Percentiles rank a stretch among this genome's conserved stretches.
phyloP scores from a whole-genome alignment of 1,284 basidiomycete genomes.

The Cerioporus squamosus region DNA sequence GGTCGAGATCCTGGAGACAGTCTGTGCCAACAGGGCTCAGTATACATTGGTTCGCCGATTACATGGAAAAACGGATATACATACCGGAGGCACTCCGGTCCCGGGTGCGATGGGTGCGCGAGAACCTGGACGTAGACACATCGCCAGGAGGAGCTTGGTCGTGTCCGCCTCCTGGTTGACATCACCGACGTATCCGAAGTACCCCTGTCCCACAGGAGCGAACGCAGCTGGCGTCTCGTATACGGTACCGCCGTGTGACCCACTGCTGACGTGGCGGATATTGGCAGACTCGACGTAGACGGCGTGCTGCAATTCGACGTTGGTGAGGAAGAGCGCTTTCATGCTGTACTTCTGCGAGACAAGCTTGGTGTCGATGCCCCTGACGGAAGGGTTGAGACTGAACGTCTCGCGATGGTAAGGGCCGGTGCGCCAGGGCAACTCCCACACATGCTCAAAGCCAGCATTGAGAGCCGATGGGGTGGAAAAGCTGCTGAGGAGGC shows the following conservation, averaged over 20 bases:
- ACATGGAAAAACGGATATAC: neutral
- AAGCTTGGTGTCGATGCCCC: slow-evolving; percentile 1
- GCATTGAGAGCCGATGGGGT: neutral
- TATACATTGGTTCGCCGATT: neutral
- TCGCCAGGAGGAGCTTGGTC: slow-evolving; percentile 11
- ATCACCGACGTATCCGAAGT: slow-evolving; percentile 23
- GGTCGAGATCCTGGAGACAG: neutral
- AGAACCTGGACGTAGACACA: slow-evolving; percentile 10
- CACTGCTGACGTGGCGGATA: neutral
- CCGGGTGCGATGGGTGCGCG: neutral
- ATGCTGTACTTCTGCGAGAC: slow-evolving; percentile 8
- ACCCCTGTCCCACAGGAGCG: slow-evolving; percentile 7
- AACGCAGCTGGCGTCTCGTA: slow-evolving; percentile 13
- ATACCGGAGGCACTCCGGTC: neutral
- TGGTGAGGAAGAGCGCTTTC: slow-evolving; percentile 3
- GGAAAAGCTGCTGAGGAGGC: slow-evolving; percentile 12
- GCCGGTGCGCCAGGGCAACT: slow-evolving; percentile 15
- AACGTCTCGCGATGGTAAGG: neutral
- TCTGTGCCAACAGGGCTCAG: too few relatives aligned
- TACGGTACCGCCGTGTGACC: neutral
- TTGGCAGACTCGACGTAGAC: slow-evolving; percentile 7
- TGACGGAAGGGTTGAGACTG: slow-evolving; percentile 19
- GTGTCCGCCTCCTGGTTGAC: slow-evolving; percentile 11
- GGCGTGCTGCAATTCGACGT: slow-evolving; percentile 1
- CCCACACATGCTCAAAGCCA: slow-evolving; percentile 15